Base-by-base conservation (phyloP, 768 basidiomycete genomes). In the Bullera alba region DNA sequence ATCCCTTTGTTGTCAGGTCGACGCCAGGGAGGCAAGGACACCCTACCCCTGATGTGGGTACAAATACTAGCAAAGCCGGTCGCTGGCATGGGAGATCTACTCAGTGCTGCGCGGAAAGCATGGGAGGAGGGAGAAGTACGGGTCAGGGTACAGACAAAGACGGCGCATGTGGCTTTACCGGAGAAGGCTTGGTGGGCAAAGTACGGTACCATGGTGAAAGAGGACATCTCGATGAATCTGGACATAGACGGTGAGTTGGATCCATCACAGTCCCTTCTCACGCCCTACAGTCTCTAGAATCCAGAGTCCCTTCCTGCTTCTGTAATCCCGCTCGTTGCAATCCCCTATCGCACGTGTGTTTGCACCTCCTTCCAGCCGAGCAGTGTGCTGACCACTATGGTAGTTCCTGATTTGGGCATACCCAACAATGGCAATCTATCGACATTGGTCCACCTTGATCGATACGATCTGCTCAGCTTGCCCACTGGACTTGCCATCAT, bases 201-300 rank as follows among this genome's bases (percentile, higher is more conserved):
- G 28, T 65, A 51, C 45, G 46, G 58, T 7, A 42, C 53, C 7
- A 37, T 48, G 10, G 58, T 52, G 48, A 60, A 67, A 50, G 50
- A 63, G 29, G 54, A 61, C 39, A 22, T 73, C 5, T 29, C 10
- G 0, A 29, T 69, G 22, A 56, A 57, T 4, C 38, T 71, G 10
- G 17, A 44, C 0, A 28, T 72, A 17, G 61, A 63, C 4, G 48
- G 72, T 73, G 49, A 71, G 72, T 70, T 6, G 26, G 42, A n/a
- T n/a, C 14, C 16, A 19, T 34, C 10, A 46, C 15, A 26, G 43
- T 38, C 25, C 16, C 28, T 46, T 37, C 22, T 48, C 42, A 34
- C 55, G 35, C 41, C n/a, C 37, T 42, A 17, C 51, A 19, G 23
- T 46, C 54, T 39, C 27, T 32, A 35, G 36, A 35, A 25, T 43